Evolutionary conservation across 768 basidiomycete genomes (phyloP), one percentile per base, ranked within the genome.

Genomic region (Leccinellum albellum): DNA sequence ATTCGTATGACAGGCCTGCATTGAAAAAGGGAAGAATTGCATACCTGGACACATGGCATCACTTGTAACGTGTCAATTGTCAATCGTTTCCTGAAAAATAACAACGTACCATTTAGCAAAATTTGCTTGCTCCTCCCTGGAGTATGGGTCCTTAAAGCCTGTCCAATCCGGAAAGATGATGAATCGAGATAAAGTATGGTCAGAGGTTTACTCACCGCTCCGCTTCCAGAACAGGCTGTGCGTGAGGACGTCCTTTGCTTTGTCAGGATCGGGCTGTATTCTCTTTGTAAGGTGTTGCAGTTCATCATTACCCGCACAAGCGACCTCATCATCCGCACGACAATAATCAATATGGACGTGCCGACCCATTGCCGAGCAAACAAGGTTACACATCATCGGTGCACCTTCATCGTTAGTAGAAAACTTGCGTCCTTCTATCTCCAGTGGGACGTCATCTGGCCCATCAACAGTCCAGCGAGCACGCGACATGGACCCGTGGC

Each of bases 71-170:
- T 4, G 14, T 59, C 45, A 55, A 33, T 14, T 3, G 0, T 47
- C 6, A 6, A 21, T 52, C 40, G n/a, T 21, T 4, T 7, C 23
- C 5, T 46, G 40, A 28, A 29, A 23, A 1, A n/a, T 35, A 23
- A 0, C 8, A 3, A 40, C 76, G 47, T 62, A 81, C 82, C 85
- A 86, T 65, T 81, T 79, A 0, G 72, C 69, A 63, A 85, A 86
- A 48, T 78, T 76, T 1, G 73, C 51, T 61, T 80, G 80, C 50
- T 85, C 82, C 40, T 84, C 82, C n/a, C 74, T 75, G 21, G 82
- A 78, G 57, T 86, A 86, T 0, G 84, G 84, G 63, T 86, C 84
- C 74, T 79, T 83, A 72, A 85, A 86, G 10, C 80, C 84, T 84
- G 44, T 20, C 4, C 33, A 13, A 24, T 40, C 2, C 29, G 29